Conservation (phyloP, 495 filamentous ascomycete species). For the Annulohypoxylon maeteangense region DNA sequence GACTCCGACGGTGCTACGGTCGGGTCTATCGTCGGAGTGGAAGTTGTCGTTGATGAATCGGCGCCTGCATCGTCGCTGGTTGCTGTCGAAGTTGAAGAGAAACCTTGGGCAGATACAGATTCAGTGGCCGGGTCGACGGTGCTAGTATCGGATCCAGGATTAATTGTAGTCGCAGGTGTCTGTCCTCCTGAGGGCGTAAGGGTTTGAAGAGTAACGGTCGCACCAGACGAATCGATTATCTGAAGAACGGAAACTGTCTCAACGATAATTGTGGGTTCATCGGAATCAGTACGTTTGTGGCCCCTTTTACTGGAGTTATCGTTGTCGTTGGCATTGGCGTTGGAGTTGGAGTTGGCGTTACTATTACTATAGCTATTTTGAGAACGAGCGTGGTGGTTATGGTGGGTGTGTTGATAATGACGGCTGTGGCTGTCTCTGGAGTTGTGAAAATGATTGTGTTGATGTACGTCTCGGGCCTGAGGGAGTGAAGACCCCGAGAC, state of each 20-base stretch:
- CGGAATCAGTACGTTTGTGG: slow-evolving; percentile 42
- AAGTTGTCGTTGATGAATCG: slow-evolving; percentile 35
- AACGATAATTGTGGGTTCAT: slow-evolving; percentile 54
- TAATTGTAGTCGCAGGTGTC: slow-evolving; percentile 29
- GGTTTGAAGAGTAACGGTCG: slow-evolving; percentile 52
- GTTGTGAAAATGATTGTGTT: slow-evolving; percentile 49
- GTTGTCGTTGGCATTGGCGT: neutral
- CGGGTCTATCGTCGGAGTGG: slow-evolving; percentile 44
- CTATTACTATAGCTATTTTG: slow-evolving; percentile 36
- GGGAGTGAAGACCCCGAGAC: slow-evolving; percentile 63
- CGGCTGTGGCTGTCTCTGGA: slow-evolving; percentile 47
- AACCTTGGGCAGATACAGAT: slow-evolving; percentile 12
- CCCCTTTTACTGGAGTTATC: slow-evolving; percentile 25
- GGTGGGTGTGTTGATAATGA: slow-evolving; percentile 45
- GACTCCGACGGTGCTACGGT: slow-evolving; percentile 48
- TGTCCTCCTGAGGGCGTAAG: slow-evolving; percentile 37
- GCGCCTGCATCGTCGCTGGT: slow-evolving; percentile 42
- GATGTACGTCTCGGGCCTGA: slow-evolving; percentile 60
- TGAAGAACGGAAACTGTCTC: slow-evolving; percentile 62
- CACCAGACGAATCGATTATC: slow-evolving; percentile 59
- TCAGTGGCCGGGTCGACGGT: slow-evolving; percentile 20
- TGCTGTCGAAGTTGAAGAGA: slow-evolving; percentile 22
- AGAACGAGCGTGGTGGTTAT: slow-evolving; percentile 53
- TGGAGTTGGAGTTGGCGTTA: neutral
- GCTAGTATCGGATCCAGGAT: slow-evolving; percentile 21